Base-by-base conservation (phyloP, 1,284 basidiomycete genomes). In the Ustilago trichophora region DNA sequence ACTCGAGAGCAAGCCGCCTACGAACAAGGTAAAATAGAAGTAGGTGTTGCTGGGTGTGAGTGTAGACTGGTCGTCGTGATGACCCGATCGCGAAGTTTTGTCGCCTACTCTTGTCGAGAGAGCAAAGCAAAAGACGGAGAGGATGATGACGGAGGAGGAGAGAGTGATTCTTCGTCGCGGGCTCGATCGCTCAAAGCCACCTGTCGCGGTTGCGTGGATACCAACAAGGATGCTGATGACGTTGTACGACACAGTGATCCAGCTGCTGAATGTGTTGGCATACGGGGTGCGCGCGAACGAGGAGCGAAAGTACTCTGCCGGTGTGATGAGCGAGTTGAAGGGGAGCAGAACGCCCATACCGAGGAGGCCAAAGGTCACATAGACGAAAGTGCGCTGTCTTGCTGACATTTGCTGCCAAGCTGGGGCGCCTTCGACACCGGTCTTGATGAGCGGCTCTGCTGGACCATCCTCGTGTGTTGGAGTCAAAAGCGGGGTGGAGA, bases 251-350 rank as follows among this genome's bases (percentile, higher is more conserved):
- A 72, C 60, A 12, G 65, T 47, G 57, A 77, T 75, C 72, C 75
- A 78, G 58, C 66, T 72, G 57, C 64, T 72, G 54, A 78, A 75
- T 3, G 54, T 73, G 27, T 64, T 66, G 27, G 65, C 59, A 15
- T 64, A 67, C 2, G 53, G 48, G 1, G 73, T 73, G 0, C 27
- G 35, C 6, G 67, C 57, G 24, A 78, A 68, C 0, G 71, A 54
- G 16, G 64, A 56, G 21, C 76, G 64, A 27, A 72, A 78, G 62
- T 77, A 78, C 46, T 78, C 76, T 32, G 76, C 60, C 1, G 76
- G 75, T 6, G 75, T 78, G 48, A 78, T 77, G 44, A 78, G 53
- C 13, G 75, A 69, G 57, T 78, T 78, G 65, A 71, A 71, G 1
- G 68, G 68, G 4, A 71, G 38, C 4, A 71, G 51, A 3, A 71